These are phyloP conservation scores for Arthrobotrys sinensis DNA, from an alignment of 2,329 filamentous ascomycete species.

Conservation along the genomic window DNA sequence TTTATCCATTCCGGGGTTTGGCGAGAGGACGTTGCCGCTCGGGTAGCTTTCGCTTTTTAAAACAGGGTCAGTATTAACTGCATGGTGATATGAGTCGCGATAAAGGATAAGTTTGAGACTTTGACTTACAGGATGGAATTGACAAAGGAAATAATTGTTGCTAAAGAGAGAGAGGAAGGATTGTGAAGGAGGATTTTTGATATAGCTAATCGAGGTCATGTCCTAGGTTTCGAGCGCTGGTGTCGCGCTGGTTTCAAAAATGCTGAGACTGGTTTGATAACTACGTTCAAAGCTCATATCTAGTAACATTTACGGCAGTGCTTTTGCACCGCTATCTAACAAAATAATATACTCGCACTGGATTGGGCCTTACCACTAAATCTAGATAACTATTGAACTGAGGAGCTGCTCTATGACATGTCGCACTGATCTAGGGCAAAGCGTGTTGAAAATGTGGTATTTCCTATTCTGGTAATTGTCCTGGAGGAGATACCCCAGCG, in stretches of 20 bases:
- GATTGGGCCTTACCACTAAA: too few species aligned
- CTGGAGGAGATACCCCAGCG: not conserved
- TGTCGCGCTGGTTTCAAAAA: not conserved
- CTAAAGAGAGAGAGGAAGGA: not conserved
- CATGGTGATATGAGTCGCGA: not conserved
- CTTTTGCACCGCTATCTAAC: too few species aligned
- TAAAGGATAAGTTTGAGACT: not conserved
- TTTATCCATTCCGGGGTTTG: not conserved
- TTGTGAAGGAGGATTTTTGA: not conserved
- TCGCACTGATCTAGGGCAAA: too few species aligned
- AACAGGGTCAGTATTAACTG: constrained; percentile 1
- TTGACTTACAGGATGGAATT: not conserved
- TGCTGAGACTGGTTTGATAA: not conserved
- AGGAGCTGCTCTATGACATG: too few species aligned
- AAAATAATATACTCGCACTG: too few species aligned
- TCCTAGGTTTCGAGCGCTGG: not conserved
- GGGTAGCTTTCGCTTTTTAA: not conserved
- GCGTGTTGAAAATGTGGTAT: constrained; percentile 25
- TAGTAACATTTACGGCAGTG: not conserved
- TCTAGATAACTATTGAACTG: not conserved
- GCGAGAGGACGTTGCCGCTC: constrained; percentile 22
- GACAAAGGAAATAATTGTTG: not conserved
- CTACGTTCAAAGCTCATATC: not conserved
- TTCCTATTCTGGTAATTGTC: not conserved
- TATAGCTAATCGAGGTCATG: not conserved